Percentiles rank a stretch among this genome's conserved stretches.
Evolutionary conservation across 148 eudicot genomes (phyloP).

Genomic region (Tetragonia tetragonoides): DNA sequence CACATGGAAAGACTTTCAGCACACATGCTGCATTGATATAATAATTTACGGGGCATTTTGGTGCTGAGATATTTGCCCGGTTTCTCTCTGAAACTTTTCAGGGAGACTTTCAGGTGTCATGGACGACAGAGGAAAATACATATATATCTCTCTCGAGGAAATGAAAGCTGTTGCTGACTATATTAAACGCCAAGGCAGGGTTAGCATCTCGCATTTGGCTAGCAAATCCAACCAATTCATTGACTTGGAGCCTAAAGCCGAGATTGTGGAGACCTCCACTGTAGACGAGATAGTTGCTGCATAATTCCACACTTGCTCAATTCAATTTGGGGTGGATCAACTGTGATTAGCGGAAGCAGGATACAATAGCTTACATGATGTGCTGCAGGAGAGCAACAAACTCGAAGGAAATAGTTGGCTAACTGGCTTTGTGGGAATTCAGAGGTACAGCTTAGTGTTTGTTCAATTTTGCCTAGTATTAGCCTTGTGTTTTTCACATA

Average conservation of each 20-base stretch:
- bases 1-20: background rate
- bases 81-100: conserved; percentile 21
- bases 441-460: background rate
- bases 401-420: background rate
- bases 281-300: conserved; percentile 59
- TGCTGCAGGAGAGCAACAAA: conserved; percentile 7
- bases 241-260: conserved; percentile 82
- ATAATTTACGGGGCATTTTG: background rate
- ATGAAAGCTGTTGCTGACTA: conserved; percentile 98
- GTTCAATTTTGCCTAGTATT: conserved; percentile 5
- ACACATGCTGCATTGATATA: background rate
- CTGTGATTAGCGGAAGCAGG: background rate
- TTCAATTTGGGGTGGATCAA: background rate
- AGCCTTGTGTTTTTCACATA: background rate
- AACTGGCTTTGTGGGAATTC: conserved; percentile 1
- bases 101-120: conserved; percentile 96
- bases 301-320: conserved; percentile 27
- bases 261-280: conserved; percentile 50
- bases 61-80: background rate
- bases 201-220: conserved; percentile 90
- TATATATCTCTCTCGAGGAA: conserved; percentile 92
- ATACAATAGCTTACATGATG: conserved; percentile 3
- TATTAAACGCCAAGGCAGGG: conserved; percentile 83
- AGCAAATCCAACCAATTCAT: conserved; percentile 97
- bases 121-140: conserved; percentile 98